Conservation (phyloP, 805 yeast genomes). For the Saccharomycopsis olivae region DNA sequence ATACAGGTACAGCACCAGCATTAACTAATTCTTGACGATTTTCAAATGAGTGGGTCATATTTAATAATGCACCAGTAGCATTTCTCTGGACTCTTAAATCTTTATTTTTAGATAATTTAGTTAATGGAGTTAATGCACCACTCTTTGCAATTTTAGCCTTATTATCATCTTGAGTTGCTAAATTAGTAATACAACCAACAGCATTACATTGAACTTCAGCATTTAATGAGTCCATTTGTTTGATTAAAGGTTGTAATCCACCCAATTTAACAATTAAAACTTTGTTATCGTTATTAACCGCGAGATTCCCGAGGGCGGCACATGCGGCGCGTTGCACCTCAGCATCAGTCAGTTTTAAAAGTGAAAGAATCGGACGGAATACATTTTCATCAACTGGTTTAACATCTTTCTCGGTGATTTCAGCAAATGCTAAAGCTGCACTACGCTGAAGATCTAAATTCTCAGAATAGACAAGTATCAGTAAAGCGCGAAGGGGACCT, state of each 20-base stretch:
- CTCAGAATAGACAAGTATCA: constrained; percentile 89
- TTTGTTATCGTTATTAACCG: constrained; percentile 93
- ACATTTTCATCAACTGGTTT: constrained; percentile 86
- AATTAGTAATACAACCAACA: constrained; percentile 95
- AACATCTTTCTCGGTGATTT: constrained; percentile 93
- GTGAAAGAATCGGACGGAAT: constrained; percentile 81
- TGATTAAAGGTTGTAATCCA: constrained; percentile 88
- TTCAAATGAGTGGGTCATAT: constrained; percentile 97
- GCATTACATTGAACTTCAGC: constrained; percentile 99
- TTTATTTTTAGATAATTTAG: constrained; percentile 86
- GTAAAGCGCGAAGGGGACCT: constrained; percentile 72
- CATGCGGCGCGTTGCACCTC: constrained; percentile 98
- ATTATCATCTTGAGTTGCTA: constrained; percentile 96
- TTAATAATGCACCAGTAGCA: constrained; percentile 94
- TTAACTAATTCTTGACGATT: constrained; percentile 93
- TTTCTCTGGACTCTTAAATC: constrained; percentile 96
- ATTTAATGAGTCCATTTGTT: constrained; percentile 95
- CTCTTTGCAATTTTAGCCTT: constrained; percentile 92
- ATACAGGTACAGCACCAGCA: constrained; percentile 96
- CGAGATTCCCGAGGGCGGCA: constrained; percentile 96
- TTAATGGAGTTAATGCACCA: constrained; percentile 91
- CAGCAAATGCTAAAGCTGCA: constrained; percentile 97
- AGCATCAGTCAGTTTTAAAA: constrained; percentile 77
- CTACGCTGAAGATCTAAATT: constrained; percentile 91
- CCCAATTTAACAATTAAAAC: constrained; percentile 95